Evolutionary conservation across 306 rosid genomes (phyloP), one percentile per base, ranked within the genome.

Genomic region (Begonia loranthoides): DNA sequence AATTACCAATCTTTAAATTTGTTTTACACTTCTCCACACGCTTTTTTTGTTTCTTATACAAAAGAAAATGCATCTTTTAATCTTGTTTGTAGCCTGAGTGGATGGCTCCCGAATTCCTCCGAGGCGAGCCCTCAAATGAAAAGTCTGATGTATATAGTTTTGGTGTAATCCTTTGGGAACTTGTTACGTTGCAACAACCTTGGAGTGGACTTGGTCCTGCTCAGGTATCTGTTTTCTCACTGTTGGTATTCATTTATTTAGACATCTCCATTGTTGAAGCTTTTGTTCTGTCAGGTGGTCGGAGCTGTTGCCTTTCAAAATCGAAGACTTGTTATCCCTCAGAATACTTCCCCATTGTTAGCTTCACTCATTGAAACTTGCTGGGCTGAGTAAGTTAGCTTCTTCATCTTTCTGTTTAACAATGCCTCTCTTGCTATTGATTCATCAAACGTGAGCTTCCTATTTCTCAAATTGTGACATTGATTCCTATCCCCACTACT

Each of bases 31-130:
- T 43, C 9, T 8, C 45, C 45, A 12, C 5, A 19, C 21, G 2
- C n/a, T n/a, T n/a, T 13, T 13, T 50, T 9, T 50, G 13, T 9
- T 50, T 28, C 36, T 28, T 28, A 19, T 19, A n/a, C n/a, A n/a
- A 7, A 28, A 28, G 5, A 28, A 28, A 28, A 7, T 28, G 36
- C 5, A 28, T 59, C 60, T 61, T 61, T 66, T 73, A 28, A 53
- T 73, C 70, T 76, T 76, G 49, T 74, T 82, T 86, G 72, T 73
- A 90, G 99, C 92, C 94, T 0, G 99, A 86, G 88, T 90, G 99
- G 99, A 90, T 90, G 99, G 99, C 99, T 71, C 99, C 99, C 5
- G 95, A 90, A 58, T 90, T 90, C 71, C 99, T 90, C 54, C 95
- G 94, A 0, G 99, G 94, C 56, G 99, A 90, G 60, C 95, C 95